Percentiles rank a stretch among this genome's conserved stretches.
Evolutionary conservation across 202 grass and related monocot species (phyloP).

Genomic region (Zizania palustris): DNA sequence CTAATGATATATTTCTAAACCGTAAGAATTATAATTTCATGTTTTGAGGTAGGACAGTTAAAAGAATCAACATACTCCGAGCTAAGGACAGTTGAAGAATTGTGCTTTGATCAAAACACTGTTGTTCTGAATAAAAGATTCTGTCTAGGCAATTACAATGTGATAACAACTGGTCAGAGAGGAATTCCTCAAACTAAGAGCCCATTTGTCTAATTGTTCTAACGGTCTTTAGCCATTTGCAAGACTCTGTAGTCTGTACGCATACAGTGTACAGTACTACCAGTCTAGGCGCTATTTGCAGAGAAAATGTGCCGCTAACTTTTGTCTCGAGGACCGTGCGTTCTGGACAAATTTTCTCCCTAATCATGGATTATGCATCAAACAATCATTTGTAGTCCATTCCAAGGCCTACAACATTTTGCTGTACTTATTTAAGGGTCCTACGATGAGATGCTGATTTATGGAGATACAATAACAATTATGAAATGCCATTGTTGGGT

Average conservation of each 20-base stretch:
- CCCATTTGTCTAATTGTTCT: slow-evolving; percentile 26
- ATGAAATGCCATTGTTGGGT: background rate
- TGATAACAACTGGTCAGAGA: slow-evolving; percentile 25
- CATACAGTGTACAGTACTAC: background rate
- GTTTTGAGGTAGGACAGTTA: too few species aligned
- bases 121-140: slow-evolving; percentile 5
- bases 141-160: slow-evolving; percentile 10
- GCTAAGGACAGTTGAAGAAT: background rate
- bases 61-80: too few species aligned
- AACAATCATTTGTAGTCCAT: slow-evolving; percentile 45
- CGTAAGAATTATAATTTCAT: too few species aligned
- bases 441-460: background rate
- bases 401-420: background rate
- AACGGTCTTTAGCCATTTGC: slow-evolving; percentile 34
- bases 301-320: slow-evolving; percentile 36
- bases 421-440: background rate
- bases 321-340: slow-evolving; percentile 29
- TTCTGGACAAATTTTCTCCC: slow-evolving; percentile 3
- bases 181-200: slow-evolving; percentile 47
- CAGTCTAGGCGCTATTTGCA: slow-evolving; percentile 42
- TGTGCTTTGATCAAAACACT: slow-evolving; percentile 12
- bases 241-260: background rate
- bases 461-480: background rate
- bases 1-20: too few species aligned
- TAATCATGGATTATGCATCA: slow-evolving; percentile 22